A percentile compares a stretch with the other conserved stretches of the same genome.
phyloP scores from a whole-genome alignment of 768 basidiomycete genomes.

The Suillus cothurnatus region DNA sequence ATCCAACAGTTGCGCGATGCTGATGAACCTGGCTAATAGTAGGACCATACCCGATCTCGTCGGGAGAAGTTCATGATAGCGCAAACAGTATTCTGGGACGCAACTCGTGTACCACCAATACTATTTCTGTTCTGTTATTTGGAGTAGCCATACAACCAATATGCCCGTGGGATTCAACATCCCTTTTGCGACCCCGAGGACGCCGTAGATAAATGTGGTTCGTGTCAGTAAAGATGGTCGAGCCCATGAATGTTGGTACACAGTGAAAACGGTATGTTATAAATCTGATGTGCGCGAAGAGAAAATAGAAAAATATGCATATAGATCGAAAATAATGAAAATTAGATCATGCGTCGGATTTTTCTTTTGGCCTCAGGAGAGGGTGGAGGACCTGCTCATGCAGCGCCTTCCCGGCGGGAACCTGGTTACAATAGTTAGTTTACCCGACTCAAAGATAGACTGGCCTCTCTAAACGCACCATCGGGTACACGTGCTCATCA shows the following conservation, averaged over 20 bases:
- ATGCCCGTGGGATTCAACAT: constrained; percentile 19
- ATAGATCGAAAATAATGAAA: not conserved
- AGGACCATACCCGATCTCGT: not conserved
- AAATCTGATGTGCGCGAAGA: constrained; percentile 11
- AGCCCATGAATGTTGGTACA: constrained; percentile 27
- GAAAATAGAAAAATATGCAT: not conserved
- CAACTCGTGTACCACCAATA: not conserved
- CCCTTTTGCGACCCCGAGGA: constrained; percentile 22
- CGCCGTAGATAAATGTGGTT: not conserved
- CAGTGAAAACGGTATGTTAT: constrained; percentile 22
- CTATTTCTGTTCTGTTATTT: not conserved
- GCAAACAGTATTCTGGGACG: not conserved
- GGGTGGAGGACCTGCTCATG: constrained; percentile 90
- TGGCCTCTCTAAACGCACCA: constrained; percentile 50
- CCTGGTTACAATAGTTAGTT: constrained; percentile 41
- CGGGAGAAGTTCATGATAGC: not conserved
- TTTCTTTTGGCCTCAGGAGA: constrained; percentile 36
- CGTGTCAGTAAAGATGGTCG: constrained; percentile 1
- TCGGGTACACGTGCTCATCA: constrained; percentile 89
- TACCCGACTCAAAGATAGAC: not conserved
- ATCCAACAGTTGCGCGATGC: not conserved
- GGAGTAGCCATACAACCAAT: constrained; percentile 1
- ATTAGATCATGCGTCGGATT: constrained; percentile 25
- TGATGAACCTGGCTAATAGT: not conserved
- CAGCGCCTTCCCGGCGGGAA: constrained; percentile 91